Evolutionary conservation across 73 alveolate species (phyloP), one percentile per base, ranked within the genome.

Genomic region (Paramecium bursaria): DNA sequence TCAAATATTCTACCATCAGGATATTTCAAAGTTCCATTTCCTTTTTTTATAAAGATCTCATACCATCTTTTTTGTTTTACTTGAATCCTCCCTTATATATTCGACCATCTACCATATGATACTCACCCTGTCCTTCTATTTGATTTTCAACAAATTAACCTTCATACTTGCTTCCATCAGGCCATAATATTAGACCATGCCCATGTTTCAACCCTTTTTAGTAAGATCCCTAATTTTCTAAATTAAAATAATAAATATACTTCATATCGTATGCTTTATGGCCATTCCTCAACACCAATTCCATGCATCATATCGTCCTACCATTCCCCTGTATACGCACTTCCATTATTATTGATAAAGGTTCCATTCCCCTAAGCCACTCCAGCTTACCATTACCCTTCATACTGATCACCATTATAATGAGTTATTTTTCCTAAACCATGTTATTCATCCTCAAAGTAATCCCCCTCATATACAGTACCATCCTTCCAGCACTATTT

Each of bases 1-100:
- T n/a, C 93, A 61, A 90, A 92, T 35, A 42, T 91, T 73, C 93
- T 92, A 19, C 90, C 93, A 77, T 92, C 97, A 17, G 95, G 94
- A 94, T 95, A 92, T 23, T 61, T 51, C 74, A 90, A 92, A 19
- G 85, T 76, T 0, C 97, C 97, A 29, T 90, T 49, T 25, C n/a
- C n/a, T n/a, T n/a, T n/a, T n/a, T n/a, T n/a, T n/a, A n/a, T n/a
- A n/a, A n/a, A n/a, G n/a, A n/a, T n/a, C n/a, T n/a, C n/a, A n/a
- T n/a, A n/a, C 97, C 97, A 91, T 92, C 85, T 88, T 90, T 87
- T 25, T 85, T 29, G 6, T 88, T 91, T 74, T 74, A 33, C 53
- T 50, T 74, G 50, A 85, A 52, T 74, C 75, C 85, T 1, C 96
- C 96, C 73, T 54, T 79, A 50, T 73, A 91, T 17, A 76, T 75